These are phyloP conservation scores for Schizophyllum amplum DNA, from an alignment of 1,284 basidiomycete genomes.

Conservation along the genomic window DNA sequence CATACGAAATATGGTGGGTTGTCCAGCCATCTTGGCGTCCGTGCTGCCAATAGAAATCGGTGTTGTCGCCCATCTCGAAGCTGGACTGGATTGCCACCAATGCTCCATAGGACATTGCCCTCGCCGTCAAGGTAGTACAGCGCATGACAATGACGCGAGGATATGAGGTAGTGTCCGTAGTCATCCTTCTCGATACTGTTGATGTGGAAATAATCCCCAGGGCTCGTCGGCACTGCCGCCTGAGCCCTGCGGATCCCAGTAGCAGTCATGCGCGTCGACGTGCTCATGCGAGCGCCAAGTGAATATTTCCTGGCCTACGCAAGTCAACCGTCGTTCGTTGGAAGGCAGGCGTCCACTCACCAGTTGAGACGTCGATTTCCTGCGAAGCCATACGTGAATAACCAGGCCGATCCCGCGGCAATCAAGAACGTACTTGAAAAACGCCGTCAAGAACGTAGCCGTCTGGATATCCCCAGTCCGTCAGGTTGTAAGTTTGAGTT, in stretches of 20 bases:
- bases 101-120: slow-evolving; percentile 13
- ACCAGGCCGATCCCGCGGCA: too few species aligned
- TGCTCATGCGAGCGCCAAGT: neutral
- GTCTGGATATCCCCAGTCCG: neutral
- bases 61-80: slow-evolving; percentile 9
- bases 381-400: too few species aligned
- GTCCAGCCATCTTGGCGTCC: slow-evolving; percentile 13
- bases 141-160: slow-evolving; percentile 10
- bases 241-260: neutral
- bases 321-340: neutral
- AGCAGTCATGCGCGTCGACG: neutral
- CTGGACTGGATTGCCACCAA: slow-evolving; percentile 11
- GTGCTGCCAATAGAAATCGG: slow-evolving; percentile 13
- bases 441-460: neutral
- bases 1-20: slow-evolving; percentile 8
- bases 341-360: neutral
- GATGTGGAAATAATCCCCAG: neutral
- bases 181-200: slow-evolving; percentile 4
- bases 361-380: neutral
- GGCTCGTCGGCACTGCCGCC: neutral
- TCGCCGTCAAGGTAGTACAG: slow-evolving; percentile 12
- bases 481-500: neutral
- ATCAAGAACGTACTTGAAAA: neutral
- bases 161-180: slow-evolving; percentile 14
- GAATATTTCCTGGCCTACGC: neutral